Base-by-base conservation (phyloP, 257 asterid genomes). In the Penstemon eatonii region DNA sequence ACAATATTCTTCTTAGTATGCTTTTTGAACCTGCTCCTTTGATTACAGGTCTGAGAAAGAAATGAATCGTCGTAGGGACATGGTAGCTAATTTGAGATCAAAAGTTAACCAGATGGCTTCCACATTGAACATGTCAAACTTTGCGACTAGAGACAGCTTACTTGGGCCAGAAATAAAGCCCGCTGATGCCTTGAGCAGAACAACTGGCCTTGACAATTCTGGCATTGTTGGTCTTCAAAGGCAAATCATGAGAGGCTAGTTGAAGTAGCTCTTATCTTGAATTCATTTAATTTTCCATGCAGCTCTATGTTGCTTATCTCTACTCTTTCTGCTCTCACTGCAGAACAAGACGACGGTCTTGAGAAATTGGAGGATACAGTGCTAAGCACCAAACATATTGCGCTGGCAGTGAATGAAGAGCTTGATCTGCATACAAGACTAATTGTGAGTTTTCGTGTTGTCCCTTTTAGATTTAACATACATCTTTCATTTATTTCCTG, bases 301-400 rank as follows among this genome's bases (percentile, higher is more conserved):
- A 41, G n/a, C 59, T 10, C 12, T 51, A 18, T 63, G 61, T 59
- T 53, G 15, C 39, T 60, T 44, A 18, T 46, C 61, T 60, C 69
- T 63, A 46, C 49, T 25, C 50, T 53, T 61, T 38, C 43, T 60
- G 3, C 58, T 39, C 47, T 66, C 42, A 62, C 46, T 74, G 61
- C 90, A 92, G 98, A 92, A 72, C 98, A 92, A 85, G 97, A 92
- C 43, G 95, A 86, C 65, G 97, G 90, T 72, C 95, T 92, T 64
- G 97, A 85, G 79, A 74, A 83, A 69, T 66, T 92, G 86, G 98
- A 88, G 83, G 91, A 86, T 78, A 90, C 96, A 10, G 91, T 92
- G 65, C 13, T 83, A 58, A 92, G 97, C 85, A 90, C 96, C 70
- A 92, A 88, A 75, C 98, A 92, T 76, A 88, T 92, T 67, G 96